Evolutionary conservation across 768 basidiomycete species (phyloP).

Genomic region (Leccinum fibrillosum): DNA sequence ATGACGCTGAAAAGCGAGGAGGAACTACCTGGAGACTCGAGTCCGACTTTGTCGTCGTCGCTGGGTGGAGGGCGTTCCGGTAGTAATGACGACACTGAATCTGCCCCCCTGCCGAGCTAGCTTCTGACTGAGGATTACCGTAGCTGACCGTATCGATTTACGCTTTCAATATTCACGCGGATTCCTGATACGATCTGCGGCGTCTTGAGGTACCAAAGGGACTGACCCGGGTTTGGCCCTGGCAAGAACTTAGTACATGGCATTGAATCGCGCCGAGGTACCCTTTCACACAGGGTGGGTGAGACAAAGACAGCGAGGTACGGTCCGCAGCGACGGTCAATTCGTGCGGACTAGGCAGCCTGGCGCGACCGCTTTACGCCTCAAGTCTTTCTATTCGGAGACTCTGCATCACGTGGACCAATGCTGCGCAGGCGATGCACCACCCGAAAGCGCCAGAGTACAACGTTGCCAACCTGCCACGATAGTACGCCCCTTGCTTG

Average conservation of each 20-base stretch:
- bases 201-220: neutral
- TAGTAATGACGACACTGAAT: slow-evolving; percentile 8
- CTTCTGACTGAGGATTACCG: slow-evolving; percentile 10
- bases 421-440: neutral
- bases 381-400: neutral
- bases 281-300: slow-evolving; percentile 8
- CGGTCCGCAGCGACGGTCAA: slow-evolving; percentile 5
- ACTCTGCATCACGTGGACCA: neutral
- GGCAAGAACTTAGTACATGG: neutral
- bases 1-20: slow-evolving; percentile 3
- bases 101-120: slow-evolving; percentile 9
- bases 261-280: slow-evolving; percentile 4
- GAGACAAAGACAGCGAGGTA: neutral
- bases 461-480: neutral
- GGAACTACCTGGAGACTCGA: slow-evolving; percentile 1
- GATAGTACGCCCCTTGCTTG: neutral
- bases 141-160: slow-evolving; percentile 13
- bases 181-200: slow-evolving; percentile 22
- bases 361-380: neutral
- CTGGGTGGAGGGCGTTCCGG: slow-evolving; percentile 5
- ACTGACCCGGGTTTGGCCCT: neutral
- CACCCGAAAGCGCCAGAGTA: neutral
- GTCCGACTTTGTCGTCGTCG: slow-evolving; percentile 11
- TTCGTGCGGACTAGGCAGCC: neutral
- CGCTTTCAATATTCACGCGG: neutral